phyloP scores from a whole-genome alignment of 1,284 basidiomycete species.

The Paramarasmius palmivorus region DNA sequence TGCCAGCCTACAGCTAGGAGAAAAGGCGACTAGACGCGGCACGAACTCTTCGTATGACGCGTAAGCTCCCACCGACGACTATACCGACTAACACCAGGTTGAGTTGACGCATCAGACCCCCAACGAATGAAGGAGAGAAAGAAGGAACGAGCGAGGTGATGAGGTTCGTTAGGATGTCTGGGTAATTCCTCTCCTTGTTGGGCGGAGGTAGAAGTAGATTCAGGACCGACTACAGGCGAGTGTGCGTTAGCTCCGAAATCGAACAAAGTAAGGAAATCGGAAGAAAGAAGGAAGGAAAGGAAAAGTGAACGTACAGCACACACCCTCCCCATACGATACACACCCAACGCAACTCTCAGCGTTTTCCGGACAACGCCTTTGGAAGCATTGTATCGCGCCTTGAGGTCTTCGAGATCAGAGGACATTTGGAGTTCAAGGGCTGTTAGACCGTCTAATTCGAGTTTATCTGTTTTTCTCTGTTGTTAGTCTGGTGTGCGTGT shows the following conservation, averaged over 20 bases:
- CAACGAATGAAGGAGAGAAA: conserved; percentile 38
- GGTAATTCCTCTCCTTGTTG: conserved; percentile 44
- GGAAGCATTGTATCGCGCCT: conserved; percentile 46
- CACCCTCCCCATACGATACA: no score
- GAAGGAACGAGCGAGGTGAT: conserved; percentile 37
- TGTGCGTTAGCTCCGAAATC: no score
- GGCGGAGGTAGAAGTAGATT: no score
- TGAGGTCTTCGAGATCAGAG: conserved; percentile 52
- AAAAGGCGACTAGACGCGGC: no score
- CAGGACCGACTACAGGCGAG: no score
- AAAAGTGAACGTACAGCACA: no score
- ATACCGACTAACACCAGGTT: conserved; percentile 70
- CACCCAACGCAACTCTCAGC: no score
- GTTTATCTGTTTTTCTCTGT: no score
- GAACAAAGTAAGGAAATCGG: conserved; percentile 58
- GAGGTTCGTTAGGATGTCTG: conserved; percentile 61
- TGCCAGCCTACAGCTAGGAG: no score
- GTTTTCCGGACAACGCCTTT: no score
- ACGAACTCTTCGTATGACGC: conserved; percentile 62
- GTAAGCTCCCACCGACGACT: conserved; percentile 71
- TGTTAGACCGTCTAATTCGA: conserved; percentile 65
- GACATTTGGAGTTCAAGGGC: conserved; percentile 72
- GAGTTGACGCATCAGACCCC: conserved; percentile 41
- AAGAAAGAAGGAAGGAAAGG: conserved; percentile 51
- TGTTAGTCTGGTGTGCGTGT: no score